A percentile compares a stretch with the other conserved stretches of the same genome.
Conservation (phyloP, 768 basidiomycete genomes). For the Lactarius deliciosus region DNA sequence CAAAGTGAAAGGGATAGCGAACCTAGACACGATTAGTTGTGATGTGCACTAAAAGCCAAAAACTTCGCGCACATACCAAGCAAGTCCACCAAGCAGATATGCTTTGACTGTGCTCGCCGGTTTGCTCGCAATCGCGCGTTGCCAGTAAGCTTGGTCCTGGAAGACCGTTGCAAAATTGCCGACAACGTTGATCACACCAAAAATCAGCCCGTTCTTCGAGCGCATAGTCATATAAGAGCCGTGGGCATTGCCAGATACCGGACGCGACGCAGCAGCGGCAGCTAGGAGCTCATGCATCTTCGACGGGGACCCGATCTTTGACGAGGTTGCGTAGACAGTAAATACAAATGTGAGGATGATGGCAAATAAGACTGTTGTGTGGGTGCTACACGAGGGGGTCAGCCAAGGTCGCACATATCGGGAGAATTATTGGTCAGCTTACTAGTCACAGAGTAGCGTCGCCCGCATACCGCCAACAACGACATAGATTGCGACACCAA, state of each 20-base stretch:
- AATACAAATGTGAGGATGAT: constrained; percentile 79
- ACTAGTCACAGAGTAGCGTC: constrained; percentile 86
- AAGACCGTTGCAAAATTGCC: constrained; percentile 76
- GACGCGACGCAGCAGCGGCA: constrained; percentile 50
- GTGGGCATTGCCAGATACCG: constrained; percentile 78
- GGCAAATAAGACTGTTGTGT: constrained; percentile 81
- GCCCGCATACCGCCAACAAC: constrained; percentile 86
- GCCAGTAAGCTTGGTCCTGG: constrained; percentile 75
- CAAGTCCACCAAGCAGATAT: constrained; percentile 83
- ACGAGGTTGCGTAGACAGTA: constrained; percentile 77
- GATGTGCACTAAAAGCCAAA: not conserved
- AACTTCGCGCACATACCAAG: constrained; percentile 55
- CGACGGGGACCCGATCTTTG: constrained; percentile 73
- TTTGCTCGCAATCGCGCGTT: constrained; percentile 83
- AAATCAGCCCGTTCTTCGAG: constrained; percentile 57
- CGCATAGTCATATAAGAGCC: constrained; percentile 74
- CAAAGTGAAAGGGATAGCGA: constrained; percentile 83
- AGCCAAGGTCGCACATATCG: not conserved
- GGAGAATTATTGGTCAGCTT: constrained; percentile 32
- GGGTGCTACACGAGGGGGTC: constrained; percentile 52
- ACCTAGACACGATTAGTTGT: constrained; percentile 42
- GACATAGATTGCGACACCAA: constrained; percentile 87
- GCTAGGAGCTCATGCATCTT: constrained; percentile 80
- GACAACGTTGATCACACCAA: constrained; percentile 83
- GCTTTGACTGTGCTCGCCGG: constrained; percentile 88